These are phyloP conservation scores for Craspedostauros australis DNA, from an alignment of 108 stramenopile genomes.

Conservation along the genomic window DNA sequence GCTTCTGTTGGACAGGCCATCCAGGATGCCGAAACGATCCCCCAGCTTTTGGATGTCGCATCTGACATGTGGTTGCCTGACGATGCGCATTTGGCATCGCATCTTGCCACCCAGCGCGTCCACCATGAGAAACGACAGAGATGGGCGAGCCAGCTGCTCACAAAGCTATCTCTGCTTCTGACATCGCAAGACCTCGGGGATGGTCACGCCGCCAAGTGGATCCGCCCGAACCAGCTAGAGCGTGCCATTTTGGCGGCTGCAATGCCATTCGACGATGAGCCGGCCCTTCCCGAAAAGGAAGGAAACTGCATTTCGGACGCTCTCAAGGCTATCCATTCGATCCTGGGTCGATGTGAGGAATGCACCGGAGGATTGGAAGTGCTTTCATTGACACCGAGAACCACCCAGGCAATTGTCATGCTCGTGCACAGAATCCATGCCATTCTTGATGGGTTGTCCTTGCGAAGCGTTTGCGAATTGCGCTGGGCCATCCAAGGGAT, in stretches of 20 bases:
- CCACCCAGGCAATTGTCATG: slow-evolving; percentile 15
- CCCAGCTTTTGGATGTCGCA: slow-evolving; percentile 15
- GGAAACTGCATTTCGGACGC: slow-evolving; percentile 34
- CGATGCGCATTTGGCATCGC: slow-evolving; percentile 45
- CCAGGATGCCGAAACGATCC: slow-evolving; percentile 4
- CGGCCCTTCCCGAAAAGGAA: slow-evolving; percentile 43
- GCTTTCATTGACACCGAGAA: neutral
- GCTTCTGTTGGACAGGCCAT: slow-evolving; percentile 23
- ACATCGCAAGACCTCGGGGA: neutral
- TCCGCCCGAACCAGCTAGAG: slow-evolving; percentile 5
- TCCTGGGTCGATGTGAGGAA: slow-evolving; percentile 4
- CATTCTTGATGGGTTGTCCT: slow-evolving; percentile 15
- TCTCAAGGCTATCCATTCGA: slow-evolving; percentile 31
- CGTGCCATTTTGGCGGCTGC: slow-evolving; percentile 42
- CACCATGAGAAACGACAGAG: slow-evolving; percentile 66
- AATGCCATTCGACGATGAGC: slow-evolving; percentile 14
- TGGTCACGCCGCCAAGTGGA: slow-evolving; percentile 2
- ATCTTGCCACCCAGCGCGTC: slow-evolving; percentile 43
- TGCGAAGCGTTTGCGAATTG: slow-evolving; percentile 47
- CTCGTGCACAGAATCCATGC: slow-evolving; percentile 33
- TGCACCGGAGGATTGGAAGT: neutral
- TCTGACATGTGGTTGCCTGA: slow-evolving; percentile 47
- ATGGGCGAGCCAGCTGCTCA: slow-evolving; percentile 49
- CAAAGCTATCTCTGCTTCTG: slow-evolving; percentile 29
- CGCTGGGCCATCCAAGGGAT: slow-evolving; percentile 52